A percentile compares a stretch with the other conserved stretches of the same genome.
phyloP scores from a whole-genome alignment of 257 asterid species.

The Penstemon barbatus region DNA sequence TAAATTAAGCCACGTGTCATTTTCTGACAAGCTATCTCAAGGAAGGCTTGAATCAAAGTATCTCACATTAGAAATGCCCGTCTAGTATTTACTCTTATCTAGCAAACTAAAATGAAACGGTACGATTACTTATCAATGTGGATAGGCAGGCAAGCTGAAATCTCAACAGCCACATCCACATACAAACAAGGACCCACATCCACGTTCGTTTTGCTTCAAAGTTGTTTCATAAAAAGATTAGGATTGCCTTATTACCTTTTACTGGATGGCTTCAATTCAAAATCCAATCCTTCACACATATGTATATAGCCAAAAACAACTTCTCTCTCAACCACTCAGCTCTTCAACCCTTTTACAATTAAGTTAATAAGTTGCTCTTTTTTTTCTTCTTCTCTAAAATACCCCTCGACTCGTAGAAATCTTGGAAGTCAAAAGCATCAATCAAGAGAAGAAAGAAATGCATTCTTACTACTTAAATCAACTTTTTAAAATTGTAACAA shows the following conservation, averaged over 20 bases:
- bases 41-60: no score
- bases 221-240: slow-evolving; percentile 11
- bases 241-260: slow-evolving; percentile 20
- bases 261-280: slow-evolving; percentile 33
- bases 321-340: slow-evolving; percentile 3
- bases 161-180: slow-evolving; percentile 30
- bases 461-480: neutral
- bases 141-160: slow-evolving; percentile 27
- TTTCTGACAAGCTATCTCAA: no score
- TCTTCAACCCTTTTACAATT: neutral
- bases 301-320: neutral
- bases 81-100: no score
- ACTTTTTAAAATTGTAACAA: slow-evolving; percentile 1
- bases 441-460: neutral
- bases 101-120: no score
- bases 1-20: no score
- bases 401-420: no score
- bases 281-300: slow-evolving; percentile 28
- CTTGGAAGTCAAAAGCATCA: no score
- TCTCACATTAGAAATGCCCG: no score
- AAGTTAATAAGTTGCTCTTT: neutral
- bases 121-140: neutral
- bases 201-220: slow-evolving; percentile 4
- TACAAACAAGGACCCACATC: slow-evolving; percentile 15
- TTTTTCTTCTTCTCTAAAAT: no score